Evolutionary conservation across 2,329 filamentous ascomycete species (phyloP).

Genomic region (Botrytis fragariae): DNA sequence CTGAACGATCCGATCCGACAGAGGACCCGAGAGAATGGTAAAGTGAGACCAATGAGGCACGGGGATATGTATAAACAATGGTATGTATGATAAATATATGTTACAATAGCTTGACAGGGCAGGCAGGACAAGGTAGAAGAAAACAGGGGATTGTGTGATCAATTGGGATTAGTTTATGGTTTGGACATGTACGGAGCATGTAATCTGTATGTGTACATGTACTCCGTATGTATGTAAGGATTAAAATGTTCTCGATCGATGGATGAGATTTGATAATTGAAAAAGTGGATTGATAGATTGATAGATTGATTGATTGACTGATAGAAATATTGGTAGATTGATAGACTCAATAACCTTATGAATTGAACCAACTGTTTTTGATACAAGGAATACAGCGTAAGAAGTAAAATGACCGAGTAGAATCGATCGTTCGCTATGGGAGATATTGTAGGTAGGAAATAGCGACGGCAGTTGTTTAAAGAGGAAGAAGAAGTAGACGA

Average conservation of each 20-base stretch:
- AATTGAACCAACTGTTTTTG: background rate
- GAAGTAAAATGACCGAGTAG: background rate
- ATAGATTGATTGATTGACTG: background rate
- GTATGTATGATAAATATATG: background rate
- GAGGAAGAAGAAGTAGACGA: background rate
- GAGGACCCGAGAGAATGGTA: background rate
- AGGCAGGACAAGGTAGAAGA: background rate
- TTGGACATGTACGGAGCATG: background rate
- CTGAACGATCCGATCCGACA: background rate
- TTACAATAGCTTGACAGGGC: constrained; percentile 8
- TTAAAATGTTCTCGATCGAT: background rate
- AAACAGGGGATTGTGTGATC: background rate
- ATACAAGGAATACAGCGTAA: background rate
- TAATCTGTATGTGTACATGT: background rate
- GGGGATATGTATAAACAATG: background rate
- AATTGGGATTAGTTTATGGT: background rate
- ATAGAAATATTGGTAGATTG: background rate
- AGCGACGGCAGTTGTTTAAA: background rate
- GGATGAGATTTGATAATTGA: background rate
- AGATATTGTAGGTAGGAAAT: background rate
- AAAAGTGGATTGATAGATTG: background rate
- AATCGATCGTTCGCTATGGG: background rate
- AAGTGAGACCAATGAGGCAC: background rate
- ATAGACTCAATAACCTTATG: background rate
- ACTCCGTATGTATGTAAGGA: background rate